Percentiles rank a stretch among this genome's conserved stretches.
Evolutionary conservation across 768 basidiomycete genomes (phyloP).

Genomic region (Dictyophora rubrovolvata): DNA sequence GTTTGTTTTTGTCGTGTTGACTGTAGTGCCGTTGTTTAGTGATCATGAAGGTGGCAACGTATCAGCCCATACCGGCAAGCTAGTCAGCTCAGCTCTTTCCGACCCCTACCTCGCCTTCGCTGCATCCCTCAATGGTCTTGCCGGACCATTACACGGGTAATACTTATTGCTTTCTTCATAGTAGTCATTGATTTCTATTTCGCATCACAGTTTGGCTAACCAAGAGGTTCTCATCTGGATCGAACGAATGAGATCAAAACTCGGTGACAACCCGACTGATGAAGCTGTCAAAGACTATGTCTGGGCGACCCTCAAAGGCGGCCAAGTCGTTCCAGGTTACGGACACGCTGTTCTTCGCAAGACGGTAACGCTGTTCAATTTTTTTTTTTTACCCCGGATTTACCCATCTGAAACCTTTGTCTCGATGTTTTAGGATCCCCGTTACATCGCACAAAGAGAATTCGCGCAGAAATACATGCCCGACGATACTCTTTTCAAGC

Average conservation of each 20-base stretch:
- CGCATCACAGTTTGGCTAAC: conserved; percentile 55
- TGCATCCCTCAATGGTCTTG: conserved; percentile 91
- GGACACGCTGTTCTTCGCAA: conserved; percentile 82
- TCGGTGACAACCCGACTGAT: conserved; percentile 78
- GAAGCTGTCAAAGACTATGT: conserved; percentile 89
- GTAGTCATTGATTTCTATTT: neutral
- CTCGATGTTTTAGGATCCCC: conserved; percentile 70
- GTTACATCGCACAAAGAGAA: conserved; percentile 83
- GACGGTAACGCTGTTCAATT: conserved; percentile 35
- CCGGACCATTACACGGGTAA: conserved; percentile 87
- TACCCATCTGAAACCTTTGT: neutral
- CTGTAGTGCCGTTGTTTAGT: conserved; percentile 24
- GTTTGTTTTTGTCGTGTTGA: neutral
- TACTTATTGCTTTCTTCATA: neutral
- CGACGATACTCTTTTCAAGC: conserved; percentile 84
- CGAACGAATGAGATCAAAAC: conserved; percentile 82
- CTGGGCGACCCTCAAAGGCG: conserved; percentile 87
- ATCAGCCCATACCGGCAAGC: conserved; percentile 88
- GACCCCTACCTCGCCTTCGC: conserved; percentile 95
- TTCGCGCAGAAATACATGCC: conserved; percentile 82
- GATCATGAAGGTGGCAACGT: conserved; percentile 99
- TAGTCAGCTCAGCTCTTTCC: conserved; percentile 90
- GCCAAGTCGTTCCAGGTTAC: conserved; percentile 91
- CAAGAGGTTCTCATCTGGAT: conserved; percentile 96
- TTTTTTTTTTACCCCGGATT: neutral